Evolutionary conservation across 1,284 basidiomycete species (phyloP).

Genomic region (Papiliotrema nemorosa): DNA sequence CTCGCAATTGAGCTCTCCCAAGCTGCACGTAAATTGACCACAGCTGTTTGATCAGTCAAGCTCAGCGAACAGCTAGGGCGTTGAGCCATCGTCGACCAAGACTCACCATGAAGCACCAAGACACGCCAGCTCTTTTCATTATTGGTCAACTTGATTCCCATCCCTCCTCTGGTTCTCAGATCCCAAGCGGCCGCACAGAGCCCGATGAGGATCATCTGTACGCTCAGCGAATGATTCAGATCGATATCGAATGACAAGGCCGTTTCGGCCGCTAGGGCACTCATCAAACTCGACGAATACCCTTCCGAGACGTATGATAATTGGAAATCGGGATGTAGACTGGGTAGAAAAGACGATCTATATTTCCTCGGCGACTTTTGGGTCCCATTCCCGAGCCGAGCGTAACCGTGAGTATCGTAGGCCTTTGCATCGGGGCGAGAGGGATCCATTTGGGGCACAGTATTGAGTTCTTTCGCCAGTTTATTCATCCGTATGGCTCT

Average conservation of each 20-base stretch:
- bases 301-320: slow-evolving; percentile 30
- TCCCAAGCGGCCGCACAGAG: slow-evolving; percentile 41
- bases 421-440: too few relatives aligned
- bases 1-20: slow-evolving; percentile 26
- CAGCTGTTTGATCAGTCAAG: too few relatives aligned
- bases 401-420: background rate
- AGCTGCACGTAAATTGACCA: slow-evolving; percentile 33
- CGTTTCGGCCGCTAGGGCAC: slow-evolving; percentile 24
- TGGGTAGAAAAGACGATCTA: slow-evolving; percentile 26
- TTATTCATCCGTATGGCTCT: slow-evolving; percentile 15
- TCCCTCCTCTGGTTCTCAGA: slow-evolving; percentile 37
- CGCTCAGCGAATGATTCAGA: slow-evolving; percentile 27
- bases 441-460: background rate
- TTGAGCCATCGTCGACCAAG: background rate
- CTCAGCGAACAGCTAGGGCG: background rate
- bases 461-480: slow-evolving; percentile 3
- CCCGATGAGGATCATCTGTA: slow-evolving; percentile 34
- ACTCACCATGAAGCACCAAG: slow-evolving; percentile 32
- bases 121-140: slow-evolving; percentile 39
- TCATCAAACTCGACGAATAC: slow-evolving; percentile 28
- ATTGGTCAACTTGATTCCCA: slow-evolving; percentile 40
- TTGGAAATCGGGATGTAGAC: slow-evolving; percentile 40
- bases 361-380: background rate
- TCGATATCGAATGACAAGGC: slow-evolving; percentile 24
- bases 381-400: background rate